Evolutionary conservation across 345 rosid genomes (phyloP).

Genomic region (Eucalyptus curtisii): DNA sequence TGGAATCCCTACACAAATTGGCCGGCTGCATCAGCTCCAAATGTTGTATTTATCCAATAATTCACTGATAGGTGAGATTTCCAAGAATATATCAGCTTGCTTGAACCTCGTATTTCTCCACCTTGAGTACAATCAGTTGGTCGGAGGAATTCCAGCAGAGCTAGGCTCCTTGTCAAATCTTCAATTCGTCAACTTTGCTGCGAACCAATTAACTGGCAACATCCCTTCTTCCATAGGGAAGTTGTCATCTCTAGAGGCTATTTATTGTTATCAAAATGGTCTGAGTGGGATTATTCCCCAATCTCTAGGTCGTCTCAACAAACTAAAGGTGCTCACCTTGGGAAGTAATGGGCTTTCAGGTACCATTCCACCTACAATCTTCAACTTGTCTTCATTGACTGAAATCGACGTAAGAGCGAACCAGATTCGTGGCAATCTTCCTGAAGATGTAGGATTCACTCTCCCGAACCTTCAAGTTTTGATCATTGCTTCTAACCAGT

Average conservation of each 20-base stretch:
- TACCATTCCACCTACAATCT: conserved; percentile 6
- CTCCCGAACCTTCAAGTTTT: not conserved
- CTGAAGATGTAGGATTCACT: not conserved
- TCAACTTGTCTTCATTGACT: conserved; percentile 8
- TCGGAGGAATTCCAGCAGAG: not conserved
- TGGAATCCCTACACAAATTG: not conserved
- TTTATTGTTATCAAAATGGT: not conserved
- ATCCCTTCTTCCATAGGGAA: not conserved
- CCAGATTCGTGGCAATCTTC: conserved; percentile 9
- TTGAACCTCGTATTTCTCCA: not conserved
- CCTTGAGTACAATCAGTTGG: not conserved
- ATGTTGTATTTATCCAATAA: not conserved
- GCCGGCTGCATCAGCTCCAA: not conserved
- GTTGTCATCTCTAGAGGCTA: not conserved
- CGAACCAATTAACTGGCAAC: not conserved
- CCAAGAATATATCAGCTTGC: not conserved
- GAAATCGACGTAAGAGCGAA: not conserved
- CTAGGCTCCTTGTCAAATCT: not conserved
- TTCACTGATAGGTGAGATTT: not conserved
- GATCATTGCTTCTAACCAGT: not conserved
- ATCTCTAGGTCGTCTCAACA: not conserved
- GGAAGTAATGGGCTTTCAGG: not conserved
- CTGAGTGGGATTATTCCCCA: not conserved
- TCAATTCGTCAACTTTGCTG: not conserved
- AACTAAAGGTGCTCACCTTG: not conserved